These are phyloP conservation scores for Pisolithus microcarpus DNA, from an alignment of 768 basidiomycete genomes.

Conservation along the genomic window DNA sequence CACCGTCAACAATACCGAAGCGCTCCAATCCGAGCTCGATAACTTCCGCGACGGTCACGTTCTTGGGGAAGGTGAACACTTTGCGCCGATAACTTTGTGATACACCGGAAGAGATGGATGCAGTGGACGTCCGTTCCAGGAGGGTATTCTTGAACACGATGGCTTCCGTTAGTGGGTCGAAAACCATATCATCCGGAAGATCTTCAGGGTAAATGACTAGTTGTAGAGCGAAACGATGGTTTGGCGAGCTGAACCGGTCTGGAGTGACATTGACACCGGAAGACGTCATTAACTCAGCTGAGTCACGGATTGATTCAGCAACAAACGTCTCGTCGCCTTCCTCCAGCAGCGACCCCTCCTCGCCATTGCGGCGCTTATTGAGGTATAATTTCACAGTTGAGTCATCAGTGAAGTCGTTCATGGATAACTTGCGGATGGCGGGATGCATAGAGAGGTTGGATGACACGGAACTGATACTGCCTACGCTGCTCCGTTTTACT, in stretches of 20 bases:
- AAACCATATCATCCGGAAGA: constrained; percentile 89
- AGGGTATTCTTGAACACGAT: constrained; percentile 83
- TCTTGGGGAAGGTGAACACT: constrained; percentile 88
- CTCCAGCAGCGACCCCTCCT: constrained; percentile 40
- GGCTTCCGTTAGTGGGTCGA: constrained; percentile 88
- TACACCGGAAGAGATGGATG: constrained; percentile 43
- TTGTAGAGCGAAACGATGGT: constrained; percentile 79
- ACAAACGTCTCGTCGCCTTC: constrained; percentile 39
- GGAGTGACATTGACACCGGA: constrained; percentile 43
- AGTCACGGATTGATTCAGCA: constrained; percentile 30
- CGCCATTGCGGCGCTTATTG: constrained; percentile 51
- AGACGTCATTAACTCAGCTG: constrained; percentile 18
- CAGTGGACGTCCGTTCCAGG: constrained; percentile 42
- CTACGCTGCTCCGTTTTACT: constrained; percentile 88
- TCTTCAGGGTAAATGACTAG: constrained; percentile 84
- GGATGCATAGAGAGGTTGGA: constrained; percentile 93
- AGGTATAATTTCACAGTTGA: constrained; percentile 95
- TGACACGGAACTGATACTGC: constrained; percentile 88
- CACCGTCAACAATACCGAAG: constrained; percentile 94
- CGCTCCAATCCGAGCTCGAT: constrained; percentile 88
- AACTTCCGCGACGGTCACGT: constrained; percentile 93
- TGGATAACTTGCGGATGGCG: constrained; percentile 86
- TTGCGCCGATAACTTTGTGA: constrained; percentile 63
- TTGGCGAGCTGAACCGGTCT: constrained; percentile 78
- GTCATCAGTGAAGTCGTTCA: constrained; percentile 98